These are phyloP conservation scores for Phytophthora foliorum DNA, from an alignment of 352 stramenopile species.

Conservation along the genomic window DNA sequence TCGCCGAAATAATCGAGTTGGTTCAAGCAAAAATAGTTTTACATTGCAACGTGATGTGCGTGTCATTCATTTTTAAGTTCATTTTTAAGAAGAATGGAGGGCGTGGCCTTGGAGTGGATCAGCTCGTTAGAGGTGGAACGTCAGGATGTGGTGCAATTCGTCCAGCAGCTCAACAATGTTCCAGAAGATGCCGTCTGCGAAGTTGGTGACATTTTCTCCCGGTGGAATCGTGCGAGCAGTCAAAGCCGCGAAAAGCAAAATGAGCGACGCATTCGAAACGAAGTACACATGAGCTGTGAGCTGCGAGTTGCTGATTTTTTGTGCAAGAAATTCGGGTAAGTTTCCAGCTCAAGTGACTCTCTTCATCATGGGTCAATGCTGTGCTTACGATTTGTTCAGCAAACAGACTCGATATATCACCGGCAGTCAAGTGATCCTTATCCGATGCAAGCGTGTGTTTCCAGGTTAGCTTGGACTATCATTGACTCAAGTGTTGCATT, in stretches of 20 bases:
- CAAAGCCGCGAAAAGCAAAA: not conserved
- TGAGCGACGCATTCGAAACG: conserved; percentile 29
- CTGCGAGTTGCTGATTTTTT: conserved; percentile 61
- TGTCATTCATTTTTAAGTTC: not conserved
- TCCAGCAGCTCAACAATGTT: conserved; percentile 60
- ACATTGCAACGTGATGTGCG: not conserved
- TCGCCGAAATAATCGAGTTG: not conserved
- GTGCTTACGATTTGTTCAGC: conserved; percentile 21
- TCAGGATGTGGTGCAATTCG: conserved; percentile 45
- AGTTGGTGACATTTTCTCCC: conserved; percentile 50
- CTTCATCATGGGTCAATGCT: not conserved
- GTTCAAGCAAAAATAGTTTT: conserved; percentile 14
- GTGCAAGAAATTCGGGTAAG: conserved; percentile 66
- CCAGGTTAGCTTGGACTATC: conserved; percentile 8
- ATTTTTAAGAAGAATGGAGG: conserved; percentile 35
- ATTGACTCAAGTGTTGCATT: not conserved
- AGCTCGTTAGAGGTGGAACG: conserved; percentile 42
- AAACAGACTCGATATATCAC: conserved; percentile 51
- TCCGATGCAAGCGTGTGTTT: conserved; percentile 55
- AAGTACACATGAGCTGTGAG: conserved; percentile 59
- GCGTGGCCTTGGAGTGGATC: conserved; percentile 63
- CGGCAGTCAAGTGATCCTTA: conserved; percentile 60
- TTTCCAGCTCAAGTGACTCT: not conserved
- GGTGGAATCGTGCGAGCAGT: conserved; percentile 1
- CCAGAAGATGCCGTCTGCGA: conserved; percentile 61